Evolutionary conservation across 2,329 filamentous ascomycete genomes (phyloP), one percentile per base, ranked within the genome.

Genomic region (Calonectria pteridis): DNA sequence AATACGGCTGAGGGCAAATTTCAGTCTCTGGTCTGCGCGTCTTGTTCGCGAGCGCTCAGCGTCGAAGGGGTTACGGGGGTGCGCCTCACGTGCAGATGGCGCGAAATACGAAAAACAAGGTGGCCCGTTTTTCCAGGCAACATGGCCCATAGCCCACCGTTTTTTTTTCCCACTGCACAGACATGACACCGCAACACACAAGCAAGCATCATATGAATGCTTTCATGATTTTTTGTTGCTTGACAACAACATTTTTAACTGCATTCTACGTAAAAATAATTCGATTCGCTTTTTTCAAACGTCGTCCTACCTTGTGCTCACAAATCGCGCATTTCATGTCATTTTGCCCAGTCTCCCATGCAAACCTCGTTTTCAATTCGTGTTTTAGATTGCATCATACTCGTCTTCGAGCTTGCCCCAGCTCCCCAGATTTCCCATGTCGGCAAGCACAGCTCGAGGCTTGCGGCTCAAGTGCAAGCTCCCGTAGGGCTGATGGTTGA

Each of bases 401-500:
- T 35, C 35, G 18, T 37, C 46, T 64, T 76, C 55, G 35, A 68
- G 73, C 67, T 73, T 64, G 18, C 69, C 74, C 75, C 55, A 76
- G 76, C 73, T 79, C 69, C 74, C 76, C 78, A 72, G 74, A 76
- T 76, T 77, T 78, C 74, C 73, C 73, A 75, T 77, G 69, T 69
- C 76, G 77, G 77, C 70, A 75, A 76, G 50, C 75, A 79, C 77
- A 79, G 75, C 77, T 80, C 76, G 75, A 81, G 75, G 75, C 71
- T 77, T 77, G 79, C 77, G 78, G 77, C 79, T 78, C 77, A 78
- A 76, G 66, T 77, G 67, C 75, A 77, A 81, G 76, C 75, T 73
- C 74, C 74, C 75, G 75, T 80, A 81, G 80, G 81, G 81, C 80
- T 81, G 79, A 81, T 73, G 74, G 53, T 67, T 64, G 64, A 72